Conservation (phyloP, 352 stramenopile species). For the Phytophthora meadii region DNA sequence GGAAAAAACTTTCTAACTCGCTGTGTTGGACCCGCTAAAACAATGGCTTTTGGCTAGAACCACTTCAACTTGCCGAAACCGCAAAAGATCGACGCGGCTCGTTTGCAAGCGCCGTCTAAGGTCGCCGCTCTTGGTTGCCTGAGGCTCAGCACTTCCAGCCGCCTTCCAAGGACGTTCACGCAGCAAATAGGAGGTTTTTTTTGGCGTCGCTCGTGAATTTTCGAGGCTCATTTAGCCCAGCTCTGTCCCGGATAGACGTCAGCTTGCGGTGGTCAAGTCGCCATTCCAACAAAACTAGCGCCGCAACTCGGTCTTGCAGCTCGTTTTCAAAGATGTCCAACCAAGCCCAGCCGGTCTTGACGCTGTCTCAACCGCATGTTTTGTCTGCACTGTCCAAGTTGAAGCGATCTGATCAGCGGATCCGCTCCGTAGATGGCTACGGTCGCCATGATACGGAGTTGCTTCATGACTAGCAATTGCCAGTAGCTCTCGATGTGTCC, state of each 20-base stretch:
- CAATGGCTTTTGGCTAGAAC: neutral
- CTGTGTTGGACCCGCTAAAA: conserved; percentile 1
- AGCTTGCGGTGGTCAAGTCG: neutral
- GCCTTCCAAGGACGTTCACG: conserved; percentile 9
- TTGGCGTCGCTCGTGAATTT: conserved; percentile 8
- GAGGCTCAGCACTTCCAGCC: conserved; percentile 6
- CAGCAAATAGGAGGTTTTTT: neutral
- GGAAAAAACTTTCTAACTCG: conserved; percentile 1
- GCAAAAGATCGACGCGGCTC: conserved; percentile 12
- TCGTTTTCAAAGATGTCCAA: conserved; percentile 10
- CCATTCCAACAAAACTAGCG: conserved; percentile 14
- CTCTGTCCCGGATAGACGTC: conserved; percentile 16
- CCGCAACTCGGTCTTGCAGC: conserved; percentile 6
- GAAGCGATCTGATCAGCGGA: conserved; percentile 24
- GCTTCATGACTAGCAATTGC: too few species aligned
- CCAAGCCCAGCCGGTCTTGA: neutral
- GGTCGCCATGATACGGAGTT: neutral
- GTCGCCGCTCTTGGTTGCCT: neutral
- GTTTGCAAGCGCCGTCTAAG: conserved; percentile 1
- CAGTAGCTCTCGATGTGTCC: neutral
- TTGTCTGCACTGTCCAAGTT: conserved; percentile 6
- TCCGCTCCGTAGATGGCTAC: conserved; percentile 1
- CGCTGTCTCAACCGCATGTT: conserved; percentile 1
- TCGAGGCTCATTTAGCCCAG: conserved; percentile 13
- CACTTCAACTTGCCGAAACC: conserved; percentile 13